Percentiles rank a stretch among this genome's conserved stretches.
Evolutionary conservation across 768 basidiomycete species (phyloP).

Genomic region (Boletus reticulatus): DNA sequence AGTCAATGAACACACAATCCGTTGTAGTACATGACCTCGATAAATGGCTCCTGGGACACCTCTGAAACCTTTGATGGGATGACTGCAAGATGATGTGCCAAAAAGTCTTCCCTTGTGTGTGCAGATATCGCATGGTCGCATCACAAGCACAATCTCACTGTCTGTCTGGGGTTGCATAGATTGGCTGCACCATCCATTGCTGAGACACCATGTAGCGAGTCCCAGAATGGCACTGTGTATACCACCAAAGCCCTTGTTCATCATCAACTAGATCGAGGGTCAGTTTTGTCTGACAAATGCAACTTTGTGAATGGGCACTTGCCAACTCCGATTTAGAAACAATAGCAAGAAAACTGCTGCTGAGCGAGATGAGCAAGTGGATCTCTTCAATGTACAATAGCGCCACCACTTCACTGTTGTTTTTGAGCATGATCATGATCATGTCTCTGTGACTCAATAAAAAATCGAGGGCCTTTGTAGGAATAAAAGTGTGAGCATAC

Average conservation of each 20-base stretch:
- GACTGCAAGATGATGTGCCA: conserved; percentile 74
- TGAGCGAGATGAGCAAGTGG: conserved; percentile 72
- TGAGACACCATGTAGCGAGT: conserved; percentile 70
- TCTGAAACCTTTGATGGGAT: conserved; percentile 66
- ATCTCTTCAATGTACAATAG: conserved; percentile 74
- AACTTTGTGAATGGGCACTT: conserved; percentile 24
- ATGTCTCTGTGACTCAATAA: conserved; percentile 81
- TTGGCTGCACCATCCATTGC: conserved; percentile 55
- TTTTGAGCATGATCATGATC: conserved; percentile 77
- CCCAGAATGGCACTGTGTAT: conserved; percentile 78
- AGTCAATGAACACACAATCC: conserved; percentile 73
- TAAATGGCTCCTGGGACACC: conserved; percentile 44
- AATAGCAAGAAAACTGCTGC: conserved; percentile 63
- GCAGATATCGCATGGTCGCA: conserved; percentile 79
- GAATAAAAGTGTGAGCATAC: neutral
- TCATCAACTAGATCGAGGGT: conserved; percentile 41
- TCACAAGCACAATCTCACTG: conserved; percentile 60
- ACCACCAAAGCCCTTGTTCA: conserved; percentile 31
- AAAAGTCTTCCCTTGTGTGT: conserved; percentile 83
- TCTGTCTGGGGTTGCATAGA: conserved; percentile 64
- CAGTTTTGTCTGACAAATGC: neutral
- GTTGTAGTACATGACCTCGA: conserved; percentile 66
- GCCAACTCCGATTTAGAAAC: conserved; percentile 81
- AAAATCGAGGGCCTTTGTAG: conserved; percentile 55
- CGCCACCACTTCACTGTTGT: conserved; percentile 61